Conservation (phyloP, 805 yeast species). For the Ogataea polymorpha region DNA sequence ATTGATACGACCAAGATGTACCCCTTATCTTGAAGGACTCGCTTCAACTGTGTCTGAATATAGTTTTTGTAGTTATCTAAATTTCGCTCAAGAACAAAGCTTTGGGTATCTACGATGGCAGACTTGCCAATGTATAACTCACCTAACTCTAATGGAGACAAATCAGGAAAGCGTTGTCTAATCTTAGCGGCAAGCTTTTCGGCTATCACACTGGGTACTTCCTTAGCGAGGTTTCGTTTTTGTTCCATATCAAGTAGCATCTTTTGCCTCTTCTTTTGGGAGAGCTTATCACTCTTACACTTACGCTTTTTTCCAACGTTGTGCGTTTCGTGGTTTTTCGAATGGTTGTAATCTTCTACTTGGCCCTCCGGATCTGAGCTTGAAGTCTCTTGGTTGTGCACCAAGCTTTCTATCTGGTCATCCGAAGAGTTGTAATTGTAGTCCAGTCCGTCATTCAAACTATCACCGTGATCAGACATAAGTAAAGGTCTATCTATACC, state of each 20-base stretch:
- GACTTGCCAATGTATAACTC: constrained; percentile 56
- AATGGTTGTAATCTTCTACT: not conserved
- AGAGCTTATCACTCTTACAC: constrained; percentile 41
- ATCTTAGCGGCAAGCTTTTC: constrained; percentile 64
- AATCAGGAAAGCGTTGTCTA: constrained; percentile 57
- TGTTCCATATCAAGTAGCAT: constrained; percentile 61
- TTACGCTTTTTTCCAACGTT: constrained; percentile 29
- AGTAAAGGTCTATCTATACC: not conserved
- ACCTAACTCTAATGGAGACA: constrained; percentile 71
- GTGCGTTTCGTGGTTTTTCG: constrained; percentile 4
- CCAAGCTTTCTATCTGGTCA: constrained; percentile 29
- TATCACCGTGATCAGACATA: constrained; percentile 42
- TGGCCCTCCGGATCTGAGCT: too few relatives aligned
- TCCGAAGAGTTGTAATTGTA: constrained; percentile 64
- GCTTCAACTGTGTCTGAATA: constrained; percentile 46
- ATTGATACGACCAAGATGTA: constrained; percentile 56
- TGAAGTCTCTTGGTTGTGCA: not conserved
- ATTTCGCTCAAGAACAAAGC: constrained; percentile 49
- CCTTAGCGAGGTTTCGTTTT: constrained; percentile 53
- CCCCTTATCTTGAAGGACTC: constrained; percentile 42
- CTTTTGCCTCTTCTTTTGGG: constrained; percentile 61
- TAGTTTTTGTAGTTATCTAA: constrained; percentile 56
- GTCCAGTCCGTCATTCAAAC: constrained; percentile 16
- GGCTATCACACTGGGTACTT: constrained; percentile 57
- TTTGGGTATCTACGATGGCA: constrained; percentile 60